Percentiles rank a stretch among this genome's conserved stretches.
These are phyloP conservation scores for Cyamopsis tetragonoloba DNA, from an alignment of 306 rosid species.

Conservation along the genomic window DNA sequence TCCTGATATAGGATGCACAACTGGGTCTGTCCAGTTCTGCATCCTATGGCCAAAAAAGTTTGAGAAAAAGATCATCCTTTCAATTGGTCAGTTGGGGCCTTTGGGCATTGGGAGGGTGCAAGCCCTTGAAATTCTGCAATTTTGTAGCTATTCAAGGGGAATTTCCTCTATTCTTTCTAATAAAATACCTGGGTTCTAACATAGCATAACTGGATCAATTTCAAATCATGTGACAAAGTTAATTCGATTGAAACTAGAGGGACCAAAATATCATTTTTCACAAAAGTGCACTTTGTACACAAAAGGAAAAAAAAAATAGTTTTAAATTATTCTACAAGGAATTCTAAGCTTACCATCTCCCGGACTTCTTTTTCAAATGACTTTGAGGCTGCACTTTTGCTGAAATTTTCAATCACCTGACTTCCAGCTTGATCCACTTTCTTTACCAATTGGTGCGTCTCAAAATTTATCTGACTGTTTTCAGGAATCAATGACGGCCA, in stretches of 20 bases:
- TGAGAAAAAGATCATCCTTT: too few species aligned
- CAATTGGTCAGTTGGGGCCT: too few species aligned
- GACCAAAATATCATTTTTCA: not conserved
- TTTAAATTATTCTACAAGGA: constrained; percentile 11
- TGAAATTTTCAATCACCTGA: constrained; percentile 60
- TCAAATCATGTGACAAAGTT: not conserved
- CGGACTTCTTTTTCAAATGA: constrained; percentile 76
- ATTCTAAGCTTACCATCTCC: constrained; percentile 56
- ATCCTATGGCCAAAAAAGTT: too few species aligned
- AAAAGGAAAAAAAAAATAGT: not conserved
- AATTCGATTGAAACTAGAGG: not conserved
- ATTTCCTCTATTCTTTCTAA: too few species aligned
- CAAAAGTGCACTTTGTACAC: not conserved
- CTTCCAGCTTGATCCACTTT: constrained; percentile 55
- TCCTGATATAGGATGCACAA: too few species aligned
- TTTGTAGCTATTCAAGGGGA: too few species aligned
- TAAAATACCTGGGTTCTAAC: too few species aligned
- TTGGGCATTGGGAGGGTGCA: too few species aligned
- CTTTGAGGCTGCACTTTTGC: constrained; percentile 68
- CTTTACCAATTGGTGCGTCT: constrained; percentile 46
- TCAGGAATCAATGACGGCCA: constrained; percentile 54
- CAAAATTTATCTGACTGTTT: constrained; percentile 46
- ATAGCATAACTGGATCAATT: not conserved
- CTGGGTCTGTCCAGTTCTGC: too few species aligned
- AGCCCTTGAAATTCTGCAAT: too few species aligned